Conservation (phyloP, 768 basidiomycete genomes). For the Mycena olivaceomarginata region DNA sequence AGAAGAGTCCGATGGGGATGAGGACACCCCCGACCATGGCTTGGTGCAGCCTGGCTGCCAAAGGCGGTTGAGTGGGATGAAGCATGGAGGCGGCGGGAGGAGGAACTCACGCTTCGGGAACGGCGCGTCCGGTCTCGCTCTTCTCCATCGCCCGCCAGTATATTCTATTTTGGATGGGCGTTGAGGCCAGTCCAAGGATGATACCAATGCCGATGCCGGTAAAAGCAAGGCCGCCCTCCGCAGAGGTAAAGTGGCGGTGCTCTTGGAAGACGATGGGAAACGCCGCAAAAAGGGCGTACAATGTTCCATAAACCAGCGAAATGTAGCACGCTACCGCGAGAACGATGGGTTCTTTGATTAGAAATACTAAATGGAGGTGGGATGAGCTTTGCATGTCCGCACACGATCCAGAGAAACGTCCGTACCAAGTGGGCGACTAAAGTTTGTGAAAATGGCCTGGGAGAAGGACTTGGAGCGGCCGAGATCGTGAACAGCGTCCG, state of each 20-base stretch:
- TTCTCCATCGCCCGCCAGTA: constrained; percentile 71
- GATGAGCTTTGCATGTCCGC: constrained; percentile 14
- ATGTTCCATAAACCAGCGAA: constrained; percentile 75
- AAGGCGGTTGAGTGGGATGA: constrained; percentile 9
- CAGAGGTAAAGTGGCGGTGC: constrained; percentile 71
- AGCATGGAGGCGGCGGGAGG: not conserved
- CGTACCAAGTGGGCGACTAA: constrained; percentile 75
- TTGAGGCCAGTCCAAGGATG: constrained; percentile 67
- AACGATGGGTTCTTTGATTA: constrained; percentile 80
- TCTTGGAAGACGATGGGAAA: constrained; percentile 77
- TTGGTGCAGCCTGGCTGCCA: constrained; percentile 73
- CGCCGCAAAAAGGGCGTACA: constrained; percentile 80
- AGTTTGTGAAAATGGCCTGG: constrained; percentile 67
- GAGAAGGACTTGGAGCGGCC: constrained; percentile 63
- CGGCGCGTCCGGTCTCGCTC: constrained; percentile 68
- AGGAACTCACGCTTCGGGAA: constrained; percentile 75
- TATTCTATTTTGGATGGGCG: constrained; percentile 72
- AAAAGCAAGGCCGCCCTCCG: constrained; percentile 77
- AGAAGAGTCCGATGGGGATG: constrained; percentile 76
- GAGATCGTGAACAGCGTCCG: constrained; percentile 66
- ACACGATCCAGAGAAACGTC: constrained; percentile 26
- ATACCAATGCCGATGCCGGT: constrained; percentile 79
- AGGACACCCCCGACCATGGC: constrained; percentile 72
- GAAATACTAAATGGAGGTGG: constrained; percentile 66
- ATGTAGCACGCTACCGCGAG: constrained; percentile 75